Base-by-base conservation (phyloP, 1,284 basidiomycete species). In the Cutaneotrichosporon curvatum region DNA sequence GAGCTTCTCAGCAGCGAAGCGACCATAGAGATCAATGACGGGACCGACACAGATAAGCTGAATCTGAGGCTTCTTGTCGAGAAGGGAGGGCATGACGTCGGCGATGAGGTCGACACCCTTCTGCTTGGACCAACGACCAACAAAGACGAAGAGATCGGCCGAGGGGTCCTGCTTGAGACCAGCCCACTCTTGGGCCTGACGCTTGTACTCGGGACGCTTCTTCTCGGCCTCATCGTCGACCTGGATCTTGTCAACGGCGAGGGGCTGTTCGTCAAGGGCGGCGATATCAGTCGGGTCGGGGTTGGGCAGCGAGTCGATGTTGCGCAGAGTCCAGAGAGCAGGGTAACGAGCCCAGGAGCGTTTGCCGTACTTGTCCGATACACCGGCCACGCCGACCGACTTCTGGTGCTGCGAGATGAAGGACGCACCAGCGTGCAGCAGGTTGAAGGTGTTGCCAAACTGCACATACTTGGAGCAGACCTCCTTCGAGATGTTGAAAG, bases 61-160 rank as follows among this genome's bases (percentile, higher is more conserved):
- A 51, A 92, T 85, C 37, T 81, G 81, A 19, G 87, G 78, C 21
- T 82, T 82, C 71, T 92, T 94, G 52, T 89, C 86, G 53, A 92
- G 71, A 80, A 94, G 65, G 2, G 80, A 79, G 22, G 88, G 88
- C 84, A 92, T 87, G 57, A 90, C 83, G 72, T 94, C 89, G 10
- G 89, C 89, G 60, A 94, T 94, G 41, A 94, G 75, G 74, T 94
- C 89, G 23, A 94, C 88, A 64, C 88, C 89, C 74, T 94, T 94
- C 70, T 94, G 89, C 72, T 92, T 92, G 4, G 89, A 94, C 89
- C 89, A 92, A 59, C 89, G 84, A 67, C 89, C 89, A 57, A 94
- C 89, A 71, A 94, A 92, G 57, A 94, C 88, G 65, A 92, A 92
- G 38, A 94, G 70, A 68, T 91, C 87, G 3, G 87, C 82, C 42